phyloP scores from a whole-genome alignment of 2,329 filamentous ascomycete species.

The Exophiala aquamarina region DNA sequence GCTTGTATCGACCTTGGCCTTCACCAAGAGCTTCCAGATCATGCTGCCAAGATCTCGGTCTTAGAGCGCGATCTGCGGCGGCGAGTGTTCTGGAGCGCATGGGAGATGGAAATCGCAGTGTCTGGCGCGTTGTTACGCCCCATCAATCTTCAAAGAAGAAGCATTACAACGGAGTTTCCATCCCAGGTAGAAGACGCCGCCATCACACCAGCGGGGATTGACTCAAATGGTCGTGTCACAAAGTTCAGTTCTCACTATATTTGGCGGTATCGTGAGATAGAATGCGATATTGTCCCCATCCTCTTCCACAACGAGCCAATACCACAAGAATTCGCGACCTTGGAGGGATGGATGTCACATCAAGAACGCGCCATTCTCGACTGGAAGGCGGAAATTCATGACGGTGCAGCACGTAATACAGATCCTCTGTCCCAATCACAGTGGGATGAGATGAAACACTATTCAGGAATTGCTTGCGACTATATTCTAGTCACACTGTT shows the following conservation, averaged over 20 bases:
- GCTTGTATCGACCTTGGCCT: slow-evolving; percentile 10
- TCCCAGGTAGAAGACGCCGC: slow-evolving; percentile 2
- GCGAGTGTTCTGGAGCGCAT: slow-evolving; percentile 7
- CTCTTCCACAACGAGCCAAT: slow-evolving; percentile 9
- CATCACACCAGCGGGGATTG: neutral
- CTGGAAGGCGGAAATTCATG: slow-evolving; percentile 3
- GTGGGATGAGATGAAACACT: slow-evolving; percentile 9
- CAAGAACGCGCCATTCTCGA: slow-evolving; percentile 1
- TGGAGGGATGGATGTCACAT: slow-evolving; percentile 6
- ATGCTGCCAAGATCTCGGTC: neutral
- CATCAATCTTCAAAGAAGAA: neutral
- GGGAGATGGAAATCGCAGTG: slow-evolving; percentile 3
- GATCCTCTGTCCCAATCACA: neutral
- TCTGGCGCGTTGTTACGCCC: neutral
- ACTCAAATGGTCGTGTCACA: neutral
- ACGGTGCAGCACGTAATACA: neutral
- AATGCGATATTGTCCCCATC: slow-evolving; percentile 2
- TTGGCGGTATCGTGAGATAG: neutral
- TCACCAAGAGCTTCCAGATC: slow-evolving; percentile 3
- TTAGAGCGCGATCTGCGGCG: slow-evolving; percentile 3
- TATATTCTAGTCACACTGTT: slow-evolving; percentile 4
- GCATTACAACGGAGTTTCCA: slow-evolving; percentile 2
- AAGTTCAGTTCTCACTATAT: slow-evolving; percentile 3
- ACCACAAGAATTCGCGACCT: neutral
- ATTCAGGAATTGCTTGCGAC: neutral